Evolutionary conservation across 164 flowering plant genomes (phyloP).

Genomic region (Saururus chinensis): DNA sequence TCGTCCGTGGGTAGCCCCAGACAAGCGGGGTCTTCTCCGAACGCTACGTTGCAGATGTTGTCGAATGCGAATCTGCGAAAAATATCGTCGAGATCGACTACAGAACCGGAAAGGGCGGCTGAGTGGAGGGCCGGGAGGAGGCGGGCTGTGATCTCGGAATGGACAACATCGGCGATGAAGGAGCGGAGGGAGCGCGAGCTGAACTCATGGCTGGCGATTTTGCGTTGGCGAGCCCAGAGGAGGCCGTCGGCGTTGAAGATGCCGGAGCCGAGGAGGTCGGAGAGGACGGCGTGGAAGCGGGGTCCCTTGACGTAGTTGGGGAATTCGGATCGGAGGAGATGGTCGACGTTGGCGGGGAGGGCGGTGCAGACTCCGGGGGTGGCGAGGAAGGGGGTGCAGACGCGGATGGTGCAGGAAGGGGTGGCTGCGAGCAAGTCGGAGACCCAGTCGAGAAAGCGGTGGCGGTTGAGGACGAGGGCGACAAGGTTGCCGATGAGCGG

Average conservation of each 20-base stretch:
- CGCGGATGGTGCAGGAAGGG: slow-evolving; percentile 31
- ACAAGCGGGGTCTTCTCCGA: slow-evolving; percentile 28
- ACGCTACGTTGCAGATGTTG: slow-evolving; percentile 38
- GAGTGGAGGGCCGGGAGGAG: slow-evolving; percentile 25
- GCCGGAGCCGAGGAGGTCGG: slow-evolving; percentile 36
- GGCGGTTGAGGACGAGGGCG: slow-evolving; percentile 30
- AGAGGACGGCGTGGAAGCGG: slow-evolving; percentile 22
- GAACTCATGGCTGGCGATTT: slow-evolving; percentile 42
- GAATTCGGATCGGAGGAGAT: slow-evolving; percentile 35
- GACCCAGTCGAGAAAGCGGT: slow-evolving; percentile 48
- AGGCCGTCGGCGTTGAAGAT: slow-evolving; percentile 37
- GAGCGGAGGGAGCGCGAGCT: slow-evolving; percentile 31
- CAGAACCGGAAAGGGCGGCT: slow-evolving; percentile 4
- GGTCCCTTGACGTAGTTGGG: slow-evolving; percentile 38
- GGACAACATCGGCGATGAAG: slow-evolving; percentile 24
- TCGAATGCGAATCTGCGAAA: slow-evolving; percentile 24
- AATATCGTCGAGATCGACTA: slow-evolving; percentile 27
- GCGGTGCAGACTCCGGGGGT: slow-evolving; percentile 30
- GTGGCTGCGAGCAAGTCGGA: slow-evolving; percentile 29
- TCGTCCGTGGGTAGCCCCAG: background rate
- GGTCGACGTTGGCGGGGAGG: slow-evolving; percentile 27
- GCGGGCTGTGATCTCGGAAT: slow-evolving; percentile 13
- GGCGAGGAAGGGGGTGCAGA: slow-evolving; percentile 20
- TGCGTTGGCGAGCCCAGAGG: slow-evolving; percentile 34
- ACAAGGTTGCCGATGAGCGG: slow-evolving; percentile 37